These are phyloP conservation scores for Leccinellum rugosiceps DNA, from an alignment of 768 basidiomycete species.

Conservation along the genomic window DNA sequence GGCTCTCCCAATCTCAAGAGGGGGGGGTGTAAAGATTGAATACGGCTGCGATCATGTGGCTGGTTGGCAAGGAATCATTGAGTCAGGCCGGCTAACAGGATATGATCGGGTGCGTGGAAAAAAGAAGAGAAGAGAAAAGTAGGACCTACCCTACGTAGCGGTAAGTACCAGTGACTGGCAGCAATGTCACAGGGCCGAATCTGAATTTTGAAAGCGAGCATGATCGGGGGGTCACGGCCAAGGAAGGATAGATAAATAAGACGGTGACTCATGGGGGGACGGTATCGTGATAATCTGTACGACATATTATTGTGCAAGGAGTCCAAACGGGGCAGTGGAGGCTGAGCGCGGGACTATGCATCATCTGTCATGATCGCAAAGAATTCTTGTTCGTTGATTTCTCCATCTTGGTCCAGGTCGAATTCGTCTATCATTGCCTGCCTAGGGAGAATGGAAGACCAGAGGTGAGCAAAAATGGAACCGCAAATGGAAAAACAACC, in stretches of 20 bases:
- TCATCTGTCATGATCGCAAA: slow-evolving; percentile 97
- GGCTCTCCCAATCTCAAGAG: too few species aligned
- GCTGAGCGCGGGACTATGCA: slow-evolving; percentile 38
- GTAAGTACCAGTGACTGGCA: too few species aligned
- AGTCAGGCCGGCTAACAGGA: slow-evolving; percentile 12
- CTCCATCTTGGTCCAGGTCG: slow-evolving; percentile 96
- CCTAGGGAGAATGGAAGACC: slow-evolving; percentile 43
- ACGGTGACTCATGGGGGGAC: background rate
- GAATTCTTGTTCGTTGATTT: slow-evolving; percentile 96
- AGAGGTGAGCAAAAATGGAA: slow-evolving; percentile 32
- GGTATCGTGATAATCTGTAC: slow-evolving; percentile 8
- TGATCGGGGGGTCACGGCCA: slow-evolving; percentile 22
- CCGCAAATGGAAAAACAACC: slow-evolving; percentile 7
- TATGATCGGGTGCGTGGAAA: slow-evolving; percentile 20
- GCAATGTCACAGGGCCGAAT: background rate
- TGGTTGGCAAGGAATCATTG: slow-evolving; percentile 10
- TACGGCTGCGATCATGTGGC: slow-evolving; percentile 25
- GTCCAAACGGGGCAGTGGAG: background rate
- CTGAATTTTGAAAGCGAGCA: background rate
- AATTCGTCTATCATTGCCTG: slow-evolving; percentile 99
- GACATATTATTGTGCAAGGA: background rate
- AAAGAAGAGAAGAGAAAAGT: background rate
- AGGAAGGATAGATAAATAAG: slow-evolving; percentile 17
- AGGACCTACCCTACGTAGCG: background rate
- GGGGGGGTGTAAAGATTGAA: slow-evolving; percentile 1